A percentile compares a stretch with the other conserved stretches of the same genome.
These are phyloP conservation scores for Diplodia corticola DNA, from an alignment of 2,329 filamentous ascomycete species.

Conservation along the genomic window DNA sequence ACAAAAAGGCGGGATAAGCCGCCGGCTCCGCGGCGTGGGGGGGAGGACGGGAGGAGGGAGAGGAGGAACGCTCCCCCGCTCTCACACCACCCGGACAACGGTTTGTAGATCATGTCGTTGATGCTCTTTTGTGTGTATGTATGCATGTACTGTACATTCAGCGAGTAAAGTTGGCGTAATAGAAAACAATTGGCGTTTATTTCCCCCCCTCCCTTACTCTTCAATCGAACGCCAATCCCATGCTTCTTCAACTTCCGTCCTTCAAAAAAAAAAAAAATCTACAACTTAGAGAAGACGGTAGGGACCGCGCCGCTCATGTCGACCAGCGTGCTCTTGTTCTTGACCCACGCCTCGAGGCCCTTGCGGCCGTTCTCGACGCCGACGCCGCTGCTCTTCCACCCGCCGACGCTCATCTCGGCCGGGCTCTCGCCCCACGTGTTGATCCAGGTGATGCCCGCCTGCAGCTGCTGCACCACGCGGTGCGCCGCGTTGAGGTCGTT, in stretches of 20 bases:
- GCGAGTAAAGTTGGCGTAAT: not conserved
- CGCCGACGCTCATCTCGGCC: constrained; percentile 88
- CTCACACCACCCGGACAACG: not conserved
- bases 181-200: not conserved
- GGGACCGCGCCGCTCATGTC: constrained; percentile 72
- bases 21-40: not conserved
- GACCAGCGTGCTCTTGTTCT: constrained; percentile 85
- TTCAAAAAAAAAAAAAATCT: too few relatives aligned
- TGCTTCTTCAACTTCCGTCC: not conserved
- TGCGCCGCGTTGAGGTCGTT: constrained; percentile 73
- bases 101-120: not conserved
- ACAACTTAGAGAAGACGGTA: constrained; percentile 74
- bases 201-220: too few relatives aligned
- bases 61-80: not conserved
- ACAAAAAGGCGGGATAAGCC: not conserved
- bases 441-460: constrained; percentile 88
- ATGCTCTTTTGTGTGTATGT: too few relatives aligned
- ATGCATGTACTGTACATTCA: not conserved
- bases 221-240: constrained; percentile 9
- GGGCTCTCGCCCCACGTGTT: constrained; percentile 93
- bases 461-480: constrained; percentile 65
- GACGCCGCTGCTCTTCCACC: constrained; percentile 88
- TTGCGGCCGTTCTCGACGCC: constrained; percentile 82
- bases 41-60: not conserved
- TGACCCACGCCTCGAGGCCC: constrained; percentile 78